Base-by-base conservation (phyloP, 352 stramenopile genomes). In the Phytophthora syringae region DNA sequence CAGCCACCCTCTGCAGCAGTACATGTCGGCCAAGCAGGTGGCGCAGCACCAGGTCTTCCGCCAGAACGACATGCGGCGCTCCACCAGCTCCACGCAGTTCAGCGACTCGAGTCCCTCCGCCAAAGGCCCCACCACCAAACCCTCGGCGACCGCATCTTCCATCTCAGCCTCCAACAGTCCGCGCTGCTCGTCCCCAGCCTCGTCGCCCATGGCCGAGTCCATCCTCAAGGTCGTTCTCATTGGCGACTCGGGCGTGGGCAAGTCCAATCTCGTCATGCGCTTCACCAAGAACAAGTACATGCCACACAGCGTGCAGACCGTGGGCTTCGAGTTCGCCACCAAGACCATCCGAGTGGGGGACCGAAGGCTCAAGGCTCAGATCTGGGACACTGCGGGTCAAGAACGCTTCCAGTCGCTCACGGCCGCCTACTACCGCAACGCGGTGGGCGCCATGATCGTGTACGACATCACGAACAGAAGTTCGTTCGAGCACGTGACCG, bases 381-480 rank as follows among this genome's bases (percentile, higher is more conserved):
- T 97, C 34, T 96, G 86, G 88, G 86, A 95, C 70, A 93, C 88
- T 18, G 90, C 91, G 1, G 93, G 93, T 0, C 89, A 97, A 34
- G 92, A 98, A 49, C 83, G 90, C 20, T 97, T 98, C 72, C 85
- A 96, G 67, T 97, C 86, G 59, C 85, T 98, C 40, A 97, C 88
- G 32, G 77, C 92, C n/a, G 88, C 91, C 25, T 98, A 97, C 69
- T 98, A 97, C 65, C 83, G 88, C 39, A 95, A 96, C 34, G 90
- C 90, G 0, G 88, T 97, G 20, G 91, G 89, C 24, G 92, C 90
- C 34, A 90, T 98, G 79, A 81, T 98, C 54, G 90, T 98, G 21
- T 98, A 98, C 69, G 92, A 98, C 67, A 93, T 98, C 44, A 97
- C 92, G 37, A 92, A 94, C 60, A 79, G 90, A 52, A 76, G 69